phyloP scores from a whole-genome alignment of 1,139 yeast species.

The Diutina sp. region DNA sequence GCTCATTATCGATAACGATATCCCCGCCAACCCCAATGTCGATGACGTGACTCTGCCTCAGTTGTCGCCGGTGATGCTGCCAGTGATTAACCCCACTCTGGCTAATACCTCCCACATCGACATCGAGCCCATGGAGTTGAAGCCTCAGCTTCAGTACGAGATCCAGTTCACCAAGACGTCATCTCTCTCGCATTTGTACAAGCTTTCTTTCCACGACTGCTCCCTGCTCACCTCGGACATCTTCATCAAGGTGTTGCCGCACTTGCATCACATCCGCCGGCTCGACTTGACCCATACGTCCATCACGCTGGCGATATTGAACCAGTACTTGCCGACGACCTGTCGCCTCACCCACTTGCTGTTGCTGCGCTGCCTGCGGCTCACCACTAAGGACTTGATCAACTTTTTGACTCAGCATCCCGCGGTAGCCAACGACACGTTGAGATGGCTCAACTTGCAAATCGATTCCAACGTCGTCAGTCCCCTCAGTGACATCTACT shows the following conservation, averaged over 20 bases:
- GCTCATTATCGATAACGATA: slow-evolving; percentile 12
- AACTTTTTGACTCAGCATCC: slow-evolving; percentile 67
- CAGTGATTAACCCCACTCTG: not conserved
- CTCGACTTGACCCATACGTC: slow-evolving; percentile 78
- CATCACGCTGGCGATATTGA: slow-evolving; percentile 44
- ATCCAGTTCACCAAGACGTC: not conserved
- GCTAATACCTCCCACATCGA: slow-evolving; percentile 4
- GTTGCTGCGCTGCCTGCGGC: slow-evolving; percentile 63
- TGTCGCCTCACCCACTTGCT: slow-evolving; percentile 66
- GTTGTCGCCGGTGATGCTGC: slow-evolving; percentile 1
- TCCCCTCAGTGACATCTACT: slow-evolving; percentile 46
- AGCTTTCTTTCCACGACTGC: slow-evolving; percentile 80
- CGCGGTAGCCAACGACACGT: slow-evolving; percentile 39
- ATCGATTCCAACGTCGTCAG: slow-evolving; percentile 58
- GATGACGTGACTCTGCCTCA: slow-evolving; percentile 5
- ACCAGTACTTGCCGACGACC: slow-evolving; percentile 32
- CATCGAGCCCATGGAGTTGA: not conserved
- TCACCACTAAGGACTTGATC: slow-evolving; percentile 63
- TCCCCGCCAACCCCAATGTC: slow-evolving; percentile 4
- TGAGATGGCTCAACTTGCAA: slow-evolving; percentile 70
- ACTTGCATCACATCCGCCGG: slow-evolving; percentile 45
- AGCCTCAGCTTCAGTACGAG: not conserved
- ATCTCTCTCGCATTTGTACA: slow-evolving; percentile 19
- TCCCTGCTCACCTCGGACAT: slow-evolving; percentile 54
- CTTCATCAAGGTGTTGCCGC: slow-evolving; percentile 44